Percentiles rank a stretch among this genome's conserved stretches.
Evolutionary conservation across 2,329 filamentous ascomycete species (phyloP).

Genomic region (Penicillium sp.): DNA sequence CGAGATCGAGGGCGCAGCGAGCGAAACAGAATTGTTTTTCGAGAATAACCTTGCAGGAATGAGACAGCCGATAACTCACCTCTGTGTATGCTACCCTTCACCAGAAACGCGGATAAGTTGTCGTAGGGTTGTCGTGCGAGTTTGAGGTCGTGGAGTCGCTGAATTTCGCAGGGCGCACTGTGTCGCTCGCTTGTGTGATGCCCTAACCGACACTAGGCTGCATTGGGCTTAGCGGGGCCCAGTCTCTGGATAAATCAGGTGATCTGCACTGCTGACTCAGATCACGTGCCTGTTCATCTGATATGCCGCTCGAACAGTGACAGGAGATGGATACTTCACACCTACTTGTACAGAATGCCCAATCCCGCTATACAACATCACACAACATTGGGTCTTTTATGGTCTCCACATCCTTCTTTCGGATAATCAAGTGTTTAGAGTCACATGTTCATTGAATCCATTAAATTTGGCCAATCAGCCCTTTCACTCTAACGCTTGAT

Average conservation of each 20-base stretch:
- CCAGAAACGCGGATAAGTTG: slow-evolving; percentile 45
- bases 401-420: neutral
- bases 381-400: no score
- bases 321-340: neutral
- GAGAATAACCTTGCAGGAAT: slow-evolving; percentile 24
- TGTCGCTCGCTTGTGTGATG: slow-evolving; percentile 48
- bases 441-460: neutral
- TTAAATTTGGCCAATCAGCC: neutral
- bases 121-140: slow-evolving; percentile 43
- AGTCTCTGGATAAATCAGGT: slow-evolving; percentile 19
- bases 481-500: neutral
- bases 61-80: slow-evolving; percentile 37
- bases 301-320: neutral
- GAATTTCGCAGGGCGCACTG: slow-evolving; percentile 44
- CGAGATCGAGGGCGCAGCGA: slow-evolving; percentile 23
- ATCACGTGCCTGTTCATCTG: neutral
- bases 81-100: slow-evolving; percentile 49
- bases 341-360: no score
- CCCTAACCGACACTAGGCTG: slow-evolving; percentile 42
- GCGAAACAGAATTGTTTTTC: slow-evolving; percentile 25
- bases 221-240: slow-evolving; percentile 18
- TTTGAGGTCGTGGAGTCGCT: slow-evolving; percentile 42
- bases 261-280: slow-evolving; percentile 21
- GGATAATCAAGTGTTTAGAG: no score
- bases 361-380: no score